Evolutionary conservation across 306 rosid genomes (phyloP).

Genomic region (Lathyrus aphaca): DNA sequence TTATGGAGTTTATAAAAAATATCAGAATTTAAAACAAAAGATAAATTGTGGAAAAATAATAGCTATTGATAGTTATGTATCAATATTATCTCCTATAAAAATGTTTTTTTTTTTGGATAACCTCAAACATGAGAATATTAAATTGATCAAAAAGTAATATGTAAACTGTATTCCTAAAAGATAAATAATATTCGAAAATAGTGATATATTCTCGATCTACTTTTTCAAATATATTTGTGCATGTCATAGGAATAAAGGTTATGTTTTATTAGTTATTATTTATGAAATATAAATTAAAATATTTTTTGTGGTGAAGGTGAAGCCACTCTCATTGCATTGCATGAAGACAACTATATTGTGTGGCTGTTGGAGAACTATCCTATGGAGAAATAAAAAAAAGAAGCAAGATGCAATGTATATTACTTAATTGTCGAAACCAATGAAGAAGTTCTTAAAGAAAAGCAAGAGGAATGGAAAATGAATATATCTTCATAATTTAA

Average conservation of each 20-base stretch:
- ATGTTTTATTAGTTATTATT: background rate
- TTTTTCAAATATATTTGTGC: background rate
- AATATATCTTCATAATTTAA: constrained; percentile 1
- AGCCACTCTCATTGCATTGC: background rate
- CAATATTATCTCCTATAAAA: no score
- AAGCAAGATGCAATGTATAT: constrained; percentile 30
- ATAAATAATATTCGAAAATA: no score
- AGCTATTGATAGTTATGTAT: no score
- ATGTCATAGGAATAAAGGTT: no score
- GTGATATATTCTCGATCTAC: background rate
- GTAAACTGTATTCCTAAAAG: no score
- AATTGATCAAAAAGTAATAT: no score
- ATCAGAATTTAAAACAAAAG: no score
- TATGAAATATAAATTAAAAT: background rate
- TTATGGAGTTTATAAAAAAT: no score
- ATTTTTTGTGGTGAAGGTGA: constrained; percentile 27
- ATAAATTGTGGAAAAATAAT: no score
- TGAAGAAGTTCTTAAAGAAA: background rate
- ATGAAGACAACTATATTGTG: constrained; percentile 24
- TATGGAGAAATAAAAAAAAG: background rate
- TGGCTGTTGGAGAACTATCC: constrained; percentile 20
- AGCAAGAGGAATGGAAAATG: background rate
- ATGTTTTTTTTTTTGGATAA: no score
- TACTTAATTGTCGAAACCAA: constrained; percentile 1
- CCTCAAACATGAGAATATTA: no score